Conservation (phyloP, 257 asterid genomes). For the Petunia axillaris region DNA sequence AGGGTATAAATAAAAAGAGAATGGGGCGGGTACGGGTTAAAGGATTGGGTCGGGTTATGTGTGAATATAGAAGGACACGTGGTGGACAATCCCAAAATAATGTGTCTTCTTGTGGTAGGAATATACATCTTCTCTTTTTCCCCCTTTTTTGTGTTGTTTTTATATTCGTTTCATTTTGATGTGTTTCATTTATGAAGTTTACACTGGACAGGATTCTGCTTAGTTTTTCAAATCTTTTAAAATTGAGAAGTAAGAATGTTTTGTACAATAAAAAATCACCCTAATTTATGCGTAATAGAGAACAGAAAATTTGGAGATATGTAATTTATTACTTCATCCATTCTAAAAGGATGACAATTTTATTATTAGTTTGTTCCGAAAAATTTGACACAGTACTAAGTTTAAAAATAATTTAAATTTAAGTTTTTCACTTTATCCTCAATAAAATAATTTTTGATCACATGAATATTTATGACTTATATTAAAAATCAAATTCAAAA, state of each 20-base stretch:
- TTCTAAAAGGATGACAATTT: too few species aligned
- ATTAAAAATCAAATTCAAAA: too few species aligned
- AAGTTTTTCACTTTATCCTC: too few species aligned
- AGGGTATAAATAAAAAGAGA: constrained; percentile 11
- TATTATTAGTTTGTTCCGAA: too few species aligned
- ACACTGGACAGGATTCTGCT: not conserved
- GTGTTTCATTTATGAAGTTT: not conserved
- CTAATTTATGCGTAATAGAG: not conserved
- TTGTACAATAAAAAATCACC: not conserved
- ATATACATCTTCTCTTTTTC: too few species aligned
- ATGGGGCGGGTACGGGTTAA: not conserved
- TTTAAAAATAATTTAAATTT: too few species aligned
- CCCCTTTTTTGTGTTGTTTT: not conserved
- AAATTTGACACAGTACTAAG: too few species aligned
- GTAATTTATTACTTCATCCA: too few species aligned
- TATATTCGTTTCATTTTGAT: not conserved
- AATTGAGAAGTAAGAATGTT: not conserved
- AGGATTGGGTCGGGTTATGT: constrained; percentile 26
- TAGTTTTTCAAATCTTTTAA: not conserved
- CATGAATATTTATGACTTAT: too few species aligned
- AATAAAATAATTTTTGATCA: too few species aligned
- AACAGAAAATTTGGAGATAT: not conserved
- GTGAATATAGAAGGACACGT: constrained; percentile 27
- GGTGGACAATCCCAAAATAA: constrained; percentile 1
- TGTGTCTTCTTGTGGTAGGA: not conserved